A percentile compares a stretch with the other conserved stretches of the same genome.
Conservation (phyloP, 345 rosid species). For the Sisymbrium altissimum region DNA sequence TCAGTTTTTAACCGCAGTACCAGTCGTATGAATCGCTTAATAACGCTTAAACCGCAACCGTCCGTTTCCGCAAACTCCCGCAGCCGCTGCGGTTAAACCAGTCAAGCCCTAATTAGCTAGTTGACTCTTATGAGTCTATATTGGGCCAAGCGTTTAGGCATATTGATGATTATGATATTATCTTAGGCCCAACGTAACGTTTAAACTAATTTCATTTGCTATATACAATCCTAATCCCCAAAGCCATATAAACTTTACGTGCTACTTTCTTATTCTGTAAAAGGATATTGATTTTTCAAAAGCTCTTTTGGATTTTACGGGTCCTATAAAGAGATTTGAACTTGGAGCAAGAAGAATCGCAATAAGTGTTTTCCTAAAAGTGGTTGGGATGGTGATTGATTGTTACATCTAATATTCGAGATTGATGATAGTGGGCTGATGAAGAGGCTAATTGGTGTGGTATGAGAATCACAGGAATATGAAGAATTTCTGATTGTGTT, state of each 20-base stretch:
- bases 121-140: not conserved
- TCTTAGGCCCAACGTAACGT: not conserved
- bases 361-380: not conserved
- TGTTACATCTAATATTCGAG: not conserved
- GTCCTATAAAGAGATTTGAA: not conserved
- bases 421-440: not conserved
- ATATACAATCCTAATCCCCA: not conserved
- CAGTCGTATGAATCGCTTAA: too few relatives aligned
- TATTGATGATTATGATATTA: not conserved
- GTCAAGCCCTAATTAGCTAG: too few relatives aligned
- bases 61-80: too few relatives aligned
- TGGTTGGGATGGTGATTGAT: not conserved
- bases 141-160: not conserved
- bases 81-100: too few relatives aligned
- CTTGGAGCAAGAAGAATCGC: not conserved
- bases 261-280: not conserved
- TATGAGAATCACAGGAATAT: not conserved
- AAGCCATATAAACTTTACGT: not conserved
- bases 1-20: too few relatives aligned
- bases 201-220: not conserved
- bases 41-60: too few relatives aligned
- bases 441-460: not conserved
- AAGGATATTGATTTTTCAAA: not conserved
- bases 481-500: too few relatives aligned
- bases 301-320: not conserved